Base-by-base conservation (phyloP, 75 land plant species). In the Adiantum capillusveneris region DNA sequence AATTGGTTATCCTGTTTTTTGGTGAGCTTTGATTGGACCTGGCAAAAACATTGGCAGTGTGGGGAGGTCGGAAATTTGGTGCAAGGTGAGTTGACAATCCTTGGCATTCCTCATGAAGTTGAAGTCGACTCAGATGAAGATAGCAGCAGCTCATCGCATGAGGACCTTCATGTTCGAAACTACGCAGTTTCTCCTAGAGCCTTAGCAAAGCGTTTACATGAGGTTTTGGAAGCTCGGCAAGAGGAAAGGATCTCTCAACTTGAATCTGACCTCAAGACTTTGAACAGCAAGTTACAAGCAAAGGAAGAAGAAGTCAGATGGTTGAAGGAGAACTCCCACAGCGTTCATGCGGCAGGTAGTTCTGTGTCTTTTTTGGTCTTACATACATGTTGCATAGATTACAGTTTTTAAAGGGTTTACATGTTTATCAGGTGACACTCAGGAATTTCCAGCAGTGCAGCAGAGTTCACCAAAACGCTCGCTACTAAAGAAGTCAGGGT, bases 171-270 rank as follows among this genome's bases (percentile, higher is more conserved):
- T 20, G 30, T 59, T 49, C 64, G 48, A n/a, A 74, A 78, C 49
- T 79, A 76, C 69, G 78, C 81, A 43, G 93, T 91, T 34, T 82
- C 88, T 17, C 93, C 97, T 19, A 67, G 78, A 57, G 92, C 84
- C 56, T 70, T 91, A 29, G 86, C 79, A 25, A 51, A 81, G 59
- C 84, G 88, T 30, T 60, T 91, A 16, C 85, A 80, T 56, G 84
- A 86, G 57, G 66, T 84, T 24, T 65, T 81, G 46, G 65, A 84
- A 58, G 48, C 88, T 28, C 62, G 81, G 43, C 80, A 84, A 18
- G 84, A 91, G 59, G 76, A 67, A 36, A 77, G 79, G 28, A 75
- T 91, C 28, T 44, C 67, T n/a, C 81, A 84, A 60, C 80, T 91
- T 17, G 97, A 91, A 55, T 48, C 39, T 22, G 81, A 74, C 1